Percentiles rank a stretch among this genome's conserved stretches.
These are phyloP conservation scores for Pterocarpus macrocarpus DNA, from an alignment of 306 rosid genomes.

Conservation along the genomic window DNA sequence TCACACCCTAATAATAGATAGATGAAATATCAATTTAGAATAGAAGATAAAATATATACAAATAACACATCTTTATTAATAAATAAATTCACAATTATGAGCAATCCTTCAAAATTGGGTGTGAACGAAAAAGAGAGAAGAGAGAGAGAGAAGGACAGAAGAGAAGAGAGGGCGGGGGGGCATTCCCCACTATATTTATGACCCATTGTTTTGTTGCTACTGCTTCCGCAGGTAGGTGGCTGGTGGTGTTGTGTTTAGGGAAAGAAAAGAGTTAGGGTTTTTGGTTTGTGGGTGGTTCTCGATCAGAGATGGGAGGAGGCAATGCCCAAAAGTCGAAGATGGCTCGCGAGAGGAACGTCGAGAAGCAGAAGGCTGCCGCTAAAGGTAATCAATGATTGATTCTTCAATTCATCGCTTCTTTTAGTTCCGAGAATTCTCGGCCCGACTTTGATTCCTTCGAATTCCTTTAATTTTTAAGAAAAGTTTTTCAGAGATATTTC, in stretches of 20 bases:
- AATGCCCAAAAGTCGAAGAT: constrained; percentile 84
- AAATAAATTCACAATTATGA: neutral
- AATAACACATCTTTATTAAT: no score
- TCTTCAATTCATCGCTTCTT: constrained; percentile 14
- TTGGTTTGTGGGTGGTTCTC: constrained; percentile 44
- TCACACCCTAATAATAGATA: no score
- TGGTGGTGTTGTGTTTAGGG: neutral
- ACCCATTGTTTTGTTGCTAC: neutral
- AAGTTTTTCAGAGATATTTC: neutral
- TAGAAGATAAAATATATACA: no score
- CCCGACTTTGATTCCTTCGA: neutral
- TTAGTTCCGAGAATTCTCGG: no score
- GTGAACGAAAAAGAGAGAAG: no score
- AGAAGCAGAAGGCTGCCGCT: constrained; percentile 60
- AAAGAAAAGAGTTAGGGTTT: constrained; percentile 61
- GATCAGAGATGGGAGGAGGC: constrained; percentile 85
- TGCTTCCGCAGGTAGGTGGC: neutral
- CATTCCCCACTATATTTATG: neutral
- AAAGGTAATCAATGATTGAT: constrained; percentile 57
- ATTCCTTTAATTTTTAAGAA: neutral
- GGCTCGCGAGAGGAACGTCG: constrained; percentile 90
- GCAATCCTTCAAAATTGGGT: neutral
- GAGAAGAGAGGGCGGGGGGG: no score
- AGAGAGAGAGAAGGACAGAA: no score
- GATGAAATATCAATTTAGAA: no score